These are phyloP conservation scores for Trichosporon sp. DNA, from an alignment of 1,284 basidiomycete species.

Conservation along the genomic window DNA sequence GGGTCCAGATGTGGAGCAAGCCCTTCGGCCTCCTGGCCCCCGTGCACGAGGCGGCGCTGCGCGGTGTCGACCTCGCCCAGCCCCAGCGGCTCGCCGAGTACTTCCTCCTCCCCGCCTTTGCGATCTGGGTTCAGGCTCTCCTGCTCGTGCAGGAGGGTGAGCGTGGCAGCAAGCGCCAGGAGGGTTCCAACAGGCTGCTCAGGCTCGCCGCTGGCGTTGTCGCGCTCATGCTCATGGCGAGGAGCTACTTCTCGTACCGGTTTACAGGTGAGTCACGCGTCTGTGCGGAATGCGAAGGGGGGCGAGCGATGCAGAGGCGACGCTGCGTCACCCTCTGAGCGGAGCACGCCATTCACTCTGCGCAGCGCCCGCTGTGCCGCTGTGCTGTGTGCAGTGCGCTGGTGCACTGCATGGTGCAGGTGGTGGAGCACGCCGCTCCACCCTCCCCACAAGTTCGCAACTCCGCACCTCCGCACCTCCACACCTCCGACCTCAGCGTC, in stretches of 20 bases:
- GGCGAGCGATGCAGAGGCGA: neutral
- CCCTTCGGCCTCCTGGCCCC: slow-evolving; percentile 24
- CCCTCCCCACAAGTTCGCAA: neutral
- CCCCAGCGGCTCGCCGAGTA: slow-evolving; percentile 1
- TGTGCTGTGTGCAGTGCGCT: neutral
- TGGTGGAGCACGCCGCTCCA: neutral
- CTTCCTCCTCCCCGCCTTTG: slow-evolving; percentile 24
- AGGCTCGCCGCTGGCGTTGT: slow-evolving; percentile 36
- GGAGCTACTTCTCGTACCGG: slow-evolving; percentile 36
- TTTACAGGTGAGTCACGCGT: slow-evolving; percentile 39
- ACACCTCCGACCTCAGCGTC: no score
- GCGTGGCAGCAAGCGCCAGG: slow-evolving; percentile 27
- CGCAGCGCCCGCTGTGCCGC: no score
- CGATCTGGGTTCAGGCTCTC: slow-evolving; percentile 38
- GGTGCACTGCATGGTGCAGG: no score
- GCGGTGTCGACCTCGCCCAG: neutral
- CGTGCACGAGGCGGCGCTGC: slow-evolving; percentile 19
- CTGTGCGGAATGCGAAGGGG: neutral
- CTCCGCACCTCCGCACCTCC: neutral
- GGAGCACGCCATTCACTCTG: no score
- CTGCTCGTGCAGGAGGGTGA: slow-evolving; percentile 39
- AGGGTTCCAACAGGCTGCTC: neutral
- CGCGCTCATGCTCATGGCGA: slow-evolving; percentile 33
- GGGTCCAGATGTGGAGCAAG: neutral
- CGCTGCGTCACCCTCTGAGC: neutral